These are phyloP conservation scores for Cercospora sesami DNA, from an alignment of 2,329 filamentous ascomycete species.

Conservation along the genomic window DNA sequence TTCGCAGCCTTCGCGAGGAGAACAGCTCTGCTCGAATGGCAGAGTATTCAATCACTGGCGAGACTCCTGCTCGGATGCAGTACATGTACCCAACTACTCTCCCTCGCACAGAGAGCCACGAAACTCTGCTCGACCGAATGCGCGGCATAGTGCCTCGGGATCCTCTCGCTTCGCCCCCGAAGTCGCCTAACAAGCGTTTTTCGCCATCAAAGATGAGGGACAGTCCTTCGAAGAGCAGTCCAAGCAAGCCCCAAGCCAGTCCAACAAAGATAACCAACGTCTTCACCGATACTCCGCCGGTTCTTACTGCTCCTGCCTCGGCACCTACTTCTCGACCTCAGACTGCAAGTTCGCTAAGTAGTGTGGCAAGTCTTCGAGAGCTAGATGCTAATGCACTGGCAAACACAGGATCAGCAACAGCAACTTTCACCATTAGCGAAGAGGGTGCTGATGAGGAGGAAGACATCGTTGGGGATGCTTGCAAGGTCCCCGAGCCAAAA, in stretches of 20 bases:
- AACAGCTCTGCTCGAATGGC: conserved; percentile 65
- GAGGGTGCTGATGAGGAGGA: conserved; percentile 27
- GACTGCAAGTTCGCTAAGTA: conserved; percentile 32
- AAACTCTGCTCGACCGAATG: conserved; percentile 56
- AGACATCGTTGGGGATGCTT: conserved; percentile 7
- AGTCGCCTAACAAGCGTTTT: conserved; percentile 39
- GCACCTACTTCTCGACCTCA: conserved; percentile 32
- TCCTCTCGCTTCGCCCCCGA: conserved; percentile 34
- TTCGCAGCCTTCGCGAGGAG: conserved; percentile 69
- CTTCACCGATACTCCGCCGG: conserved; percentile 38
- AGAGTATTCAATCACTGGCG: conserved; percentile 82
- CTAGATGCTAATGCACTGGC: conserved; percentile 50
- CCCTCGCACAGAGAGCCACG: conserved; percentile 70
- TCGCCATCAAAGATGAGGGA: conserved; percentile 30
- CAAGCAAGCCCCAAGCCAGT: conserved; percentile 33
- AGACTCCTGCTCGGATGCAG: conserved; percentile 76
- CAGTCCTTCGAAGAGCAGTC: conserved; percentile 29
- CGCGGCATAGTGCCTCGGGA: conserved; percentile 42
- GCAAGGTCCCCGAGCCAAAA: conserved; percentile 38
- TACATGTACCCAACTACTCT: conserved; percentile 80
- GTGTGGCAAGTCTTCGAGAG: conserved; percentile 44
- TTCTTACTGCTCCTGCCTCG: conserved; percentile 24
- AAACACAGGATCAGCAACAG: conserved; percentile 26
- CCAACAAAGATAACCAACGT: conserved; percentile 37
- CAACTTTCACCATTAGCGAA: conserved; percentile 35